Evolutionary conservation across 2,329 filamentous ascomycete species (phyloP).

Genomic region (Ascochyta pisi): DNA sequence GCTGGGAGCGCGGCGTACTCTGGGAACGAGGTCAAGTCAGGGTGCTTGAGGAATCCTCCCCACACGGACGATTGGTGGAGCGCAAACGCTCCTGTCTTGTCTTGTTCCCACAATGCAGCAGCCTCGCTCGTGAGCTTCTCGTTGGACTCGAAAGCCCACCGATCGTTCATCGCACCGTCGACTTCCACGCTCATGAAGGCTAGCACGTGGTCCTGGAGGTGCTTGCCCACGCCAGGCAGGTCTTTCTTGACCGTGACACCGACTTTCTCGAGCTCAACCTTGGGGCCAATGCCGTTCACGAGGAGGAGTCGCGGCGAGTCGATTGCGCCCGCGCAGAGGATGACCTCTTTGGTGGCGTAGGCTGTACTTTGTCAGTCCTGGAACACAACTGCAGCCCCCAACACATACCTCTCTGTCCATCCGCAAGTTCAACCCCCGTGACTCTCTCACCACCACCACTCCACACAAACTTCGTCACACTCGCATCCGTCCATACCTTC

Average conservation of each 20-base stretch:
- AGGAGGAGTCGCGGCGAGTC: conserved; percentile 53
- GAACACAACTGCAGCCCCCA: not conserved
- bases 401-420: conserved; percentile 42
- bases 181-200: conserved; percentile 54
- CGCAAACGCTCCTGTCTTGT: conserved; percentile 37
- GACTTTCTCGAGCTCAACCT: conserved; percentile 50
- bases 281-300: conserved; percentile 58
- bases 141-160: conserved; percentile 50
- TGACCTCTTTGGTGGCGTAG: conserved; percentile 40
- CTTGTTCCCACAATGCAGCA: conserved; percentile 52
- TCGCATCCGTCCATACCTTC: conserved; percentile 57
- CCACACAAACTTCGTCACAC: conserved; percentile 49
- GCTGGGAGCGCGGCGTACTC: conserved; percentile 55
- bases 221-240: conserved; percentile 53
- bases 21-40: conserved; percentile 48
- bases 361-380: not conserved
- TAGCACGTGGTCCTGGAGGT: conserved; percentile 57
- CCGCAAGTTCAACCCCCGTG: conserved; percentile 35
- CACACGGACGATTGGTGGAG: conserved; percentile 57
- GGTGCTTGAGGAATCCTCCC: conserved; percentile 61
- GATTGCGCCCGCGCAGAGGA: conserved; percentile 43
- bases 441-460: conserved; percentile 33
- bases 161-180: conserved; percentile 47
- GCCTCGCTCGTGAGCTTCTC: conserved; percentile 50
- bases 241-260: conserved; percentile 52